Percentiles rank a stretch among this genome's conserved stretches.
phyloP scores from a whole-genome alignment of 306 rosid genomes.

The Betula pendula region DNA sequence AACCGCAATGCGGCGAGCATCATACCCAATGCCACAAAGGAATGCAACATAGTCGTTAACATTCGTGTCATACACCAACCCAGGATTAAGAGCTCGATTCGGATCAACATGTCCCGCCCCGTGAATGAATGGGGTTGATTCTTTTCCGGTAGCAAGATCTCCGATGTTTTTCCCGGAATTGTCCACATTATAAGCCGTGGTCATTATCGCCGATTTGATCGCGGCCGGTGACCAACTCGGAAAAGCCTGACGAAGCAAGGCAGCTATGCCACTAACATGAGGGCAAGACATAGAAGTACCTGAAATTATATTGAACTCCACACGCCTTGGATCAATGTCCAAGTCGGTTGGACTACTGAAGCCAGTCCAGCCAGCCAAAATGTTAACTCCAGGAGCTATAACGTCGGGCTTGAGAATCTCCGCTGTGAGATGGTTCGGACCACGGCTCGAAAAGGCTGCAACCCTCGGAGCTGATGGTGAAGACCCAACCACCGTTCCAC shows the following conservation, averaged over 20 bases:
- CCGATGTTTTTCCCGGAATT: conserved; percentile 54
- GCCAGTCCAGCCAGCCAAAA: conserved; percentile 90
- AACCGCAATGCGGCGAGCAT: conserved; percentile 45
- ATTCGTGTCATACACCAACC: conserved; percentile 67
- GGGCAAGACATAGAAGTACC: conserved; percentile 98
- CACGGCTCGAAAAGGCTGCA: conserved; percentile 89
- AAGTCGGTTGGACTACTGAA: conserved; percentile 68
- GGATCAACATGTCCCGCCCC: conserved; percentile 98
- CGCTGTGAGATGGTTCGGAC: conserved; percentile 62
- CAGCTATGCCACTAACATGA: conserved; percentile 86
- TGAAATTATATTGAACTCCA: conserved; percentile 84
- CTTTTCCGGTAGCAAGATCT: conserved; percentile 70
- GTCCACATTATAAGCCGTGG: conserved; percentile 73
- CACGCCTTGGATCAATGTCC: conserved; percentile 76
- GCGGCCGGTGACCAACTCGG: conserved; percentile 86
- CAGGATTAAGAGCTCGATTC: conserved; percentile 77
- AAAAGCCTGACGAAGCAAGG: conserved; percentile 70
- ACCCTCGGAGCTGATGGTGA: conserved; percentile 77
- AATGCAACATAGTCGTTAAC: conserved; percentile 62
- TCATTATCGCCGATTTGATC: conserved; percentile 74
- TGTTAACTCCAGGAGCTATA: conserved; percentile 92
- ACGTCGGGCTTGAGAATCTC: conserved; percentile 92
- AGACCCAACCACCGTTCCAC: conserved; percentile 72
- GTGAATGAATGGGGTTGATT: conserved; percentile 69
- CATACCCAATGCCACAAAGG: conserved; percentile 83